Conservation (phyloP, 2,329 filamentous ascomycete species). For the Fusarium guadeloupense region DNA sequence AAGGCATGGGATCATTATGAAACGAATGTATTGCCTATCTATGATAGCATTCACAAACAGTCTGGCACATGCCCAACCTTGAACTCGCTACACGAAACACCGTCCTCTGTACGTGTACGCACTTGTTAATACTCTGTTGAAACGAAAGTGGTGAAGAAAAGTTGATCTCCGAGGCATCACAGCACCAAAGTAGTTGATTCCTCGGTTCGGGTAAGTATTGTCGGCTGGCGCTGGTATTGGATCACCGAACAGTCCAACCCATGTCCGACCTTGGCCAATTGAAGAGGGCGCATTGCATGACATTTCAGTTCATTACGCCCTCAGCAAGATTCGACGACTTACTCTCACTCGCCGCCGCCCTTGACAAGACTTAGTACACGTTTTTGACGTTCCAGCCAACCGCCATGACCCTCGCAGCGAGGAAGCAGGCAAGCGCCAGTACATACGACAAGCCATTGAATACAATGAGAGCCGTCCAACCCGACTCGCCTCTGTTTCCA, state of each 20-base stretch:
- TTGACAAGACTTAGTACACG: conserved; percentile 17
- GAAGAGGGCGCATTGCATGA: neutral
- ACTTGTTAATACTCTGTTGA: neutral
- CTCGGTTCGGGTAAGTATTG: conserved; percentile 5
- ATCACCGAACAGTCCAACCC: conserved; percentile 19
- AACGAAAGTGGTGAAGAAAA: neutral
- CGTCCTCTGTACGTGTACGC: neutral
- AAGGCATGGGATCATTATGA: neutral
- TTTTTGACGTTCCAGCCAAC: conserved; percentile 32
- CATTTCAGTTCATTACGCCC: conserved; percentile 16
- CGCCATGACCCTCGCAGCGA: conserved; percentile 30
- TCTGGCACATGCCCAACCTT: neutral
- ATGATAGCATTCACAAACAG: neutral
- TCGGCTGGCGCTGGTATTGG: conserved; percentile 7
- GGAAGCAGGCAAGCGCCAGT: conserved; percentile 31
- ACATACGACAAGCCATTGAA: conserved; percentile 48
- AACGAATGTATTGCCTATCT: conserved; percentile 1
- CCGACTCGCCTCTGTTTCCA: conserved; percentile 37
- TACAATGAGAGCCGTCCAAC: conserved; percentile 51
- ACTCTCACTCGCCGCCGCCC: neutral
- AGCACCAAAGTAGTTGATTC: conserved; percentile 11
- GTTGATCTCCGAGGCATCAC: conserved; percentile 12
- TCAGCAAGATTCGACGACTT: neutral
- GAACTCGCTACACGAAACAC: no score
- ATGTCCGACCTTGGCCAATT: neutral